A percentile compares a stretch with the other conserved stretches of the same genome.
These are phyloP conservation scores for Clavispora santaluciae DNA, from an alignment of 805 yeast genomes.

Conservation along the genomic window DNA sequence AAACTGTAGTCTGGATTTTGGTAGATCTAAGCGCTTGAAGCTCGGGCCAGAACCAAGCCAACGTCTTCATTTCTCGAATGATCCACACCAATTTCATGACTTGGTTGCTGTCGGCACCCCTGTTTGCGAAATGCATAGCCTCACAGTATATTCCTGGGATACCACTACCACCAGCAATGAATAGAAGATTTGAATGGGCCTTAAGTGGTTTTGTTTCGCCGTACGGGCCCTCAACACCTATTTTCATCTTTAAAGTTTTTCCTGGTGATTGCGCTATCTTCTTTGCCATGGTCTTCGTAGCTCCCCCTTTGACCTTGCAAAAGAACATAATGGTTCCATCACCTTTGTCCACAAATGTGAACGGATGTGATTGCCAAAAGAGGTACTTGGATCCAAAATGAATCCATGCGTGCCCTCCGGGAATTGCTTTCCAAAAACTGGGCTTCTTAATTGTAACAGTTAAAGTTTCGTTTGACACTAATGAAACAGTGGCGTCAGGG, in stretches of 20 bases:
- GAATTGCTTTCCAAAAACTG: conserved; percentile 40
- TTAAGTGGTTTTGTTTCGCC: conserved; percentile 49
- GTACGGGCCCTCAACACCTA: conserved; percentile 64
- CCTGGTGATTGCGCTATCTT: conserved; percentile 25
- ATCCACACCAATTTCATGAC: conserved; percentile 25
- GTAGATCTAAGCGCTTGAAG: conserved; percentile 16
- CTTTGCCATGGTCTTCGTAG: conserved; percentile 29
- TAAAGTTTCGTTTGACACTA: conserved; percentile 41
- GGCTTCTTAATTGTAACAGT: conserved; percentile 47
- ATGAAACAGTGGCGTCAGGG: conserved; percentile 27
- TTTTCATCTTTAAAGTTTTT: conserved; percentile 22
- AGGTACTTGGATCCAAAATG: conserved; percentile 46
- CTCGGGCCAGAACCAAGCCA: conserved; percentile 23
- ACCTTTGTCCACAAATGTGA: conserved; percentile 33
- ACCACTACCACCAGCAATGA: conserved; percentile 74
- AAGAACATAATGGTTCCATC: conserved; percentile 23
- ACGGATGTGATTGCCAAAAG: conserved; percentile 67
- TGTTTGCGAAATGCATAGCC: conserved; percentile 24
- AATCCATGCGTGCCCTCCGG: conserved; percentile 57
- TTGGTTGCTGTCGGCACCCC: conserved; percentile 4
- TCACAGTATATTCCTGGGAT: conserved; percentile 52
- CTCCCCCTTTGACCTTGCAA: conserved; percentile 35
- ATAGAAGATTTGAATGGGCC: conserved; percentile 49
- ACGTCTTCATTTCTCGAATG: conserved; percentile 16
- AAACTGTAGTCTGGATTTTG: conserved; percentile 28